Evolutionary conservation across 179 eudicot species (phyloP).

Genomic region (Carnegiea gigantea): DNA sequence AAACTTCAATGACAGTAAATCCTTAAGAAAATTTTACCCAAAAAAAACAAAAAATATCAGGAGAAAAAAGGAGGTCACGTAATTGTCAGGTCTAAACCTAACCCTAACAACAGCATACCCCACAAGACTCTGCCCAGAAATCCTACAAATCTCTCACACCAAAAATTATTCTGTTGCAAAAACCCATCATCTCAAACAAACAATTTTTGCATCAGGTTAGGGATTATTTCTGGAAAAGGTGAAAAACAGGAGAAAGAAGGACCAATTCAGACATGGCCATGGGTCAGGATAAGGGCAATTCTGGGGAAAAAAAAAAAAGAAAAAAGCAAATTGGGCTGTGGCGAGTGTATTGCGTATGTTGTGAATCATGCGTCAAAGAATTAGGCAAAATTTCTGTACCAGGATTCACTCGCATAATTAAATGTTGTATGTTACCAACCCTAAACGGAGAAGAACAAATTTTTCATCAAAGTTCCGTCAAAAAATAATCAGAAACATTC

Average conservation of each 20-base stretch:
- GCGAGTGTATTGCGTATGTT: background rate
- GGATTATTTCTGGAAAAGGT: slow-evolving; percentile 16
- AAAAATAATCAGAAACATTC: slow-evolving; percentile 3
- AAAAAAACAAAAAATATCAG: background rate
- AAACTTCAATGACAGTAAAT: slow-evolving; percentile 15
- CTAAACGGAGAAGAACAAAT: background rate
- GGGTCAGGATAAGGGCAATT: slow-evolving; percentile 29
- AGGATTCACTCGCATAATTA: background rate
- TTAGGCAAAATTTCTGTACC: slow-evolving; percentile 1
- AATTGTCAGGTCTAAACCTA: slow-evolving; percentile 33
- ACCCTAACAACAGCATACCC: slow-evolving; percentile 17
- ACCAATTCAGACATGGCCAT: slow-evolving; percentile 18
- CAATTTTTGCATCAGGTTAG: slow-evolving; percentile 15
- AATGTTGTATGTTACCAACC: slow-evolving; percentile 9
- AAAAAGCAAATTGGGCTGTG: slow-evolving; percentile 6
- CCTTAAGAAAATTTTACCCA: slow-evolving; percentile 5
- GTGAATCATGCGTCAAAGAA: slow-evolving; percentile 9
- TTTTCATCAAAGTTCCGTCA: slow-evolving; percentile 9
- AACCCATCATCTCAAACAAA: slow-evolving; percentile 3
- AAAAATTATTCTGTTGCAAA: slow-evolving; percentile 14
- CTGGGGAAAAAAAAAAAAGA: slow-evolving; percentile 4
- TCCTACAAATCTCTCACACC: background rate
- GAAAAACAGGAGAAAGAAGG: slow-evolving; percentile 10
- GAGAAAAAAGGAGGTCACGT: slow-evolving; percentile 2
- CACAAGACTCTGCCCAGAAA: slow-evolving; percentile 13